Conservation (phyloP, 2,329 filamentous ascomycete species). For the Diaporthe helianthi region DNA sequence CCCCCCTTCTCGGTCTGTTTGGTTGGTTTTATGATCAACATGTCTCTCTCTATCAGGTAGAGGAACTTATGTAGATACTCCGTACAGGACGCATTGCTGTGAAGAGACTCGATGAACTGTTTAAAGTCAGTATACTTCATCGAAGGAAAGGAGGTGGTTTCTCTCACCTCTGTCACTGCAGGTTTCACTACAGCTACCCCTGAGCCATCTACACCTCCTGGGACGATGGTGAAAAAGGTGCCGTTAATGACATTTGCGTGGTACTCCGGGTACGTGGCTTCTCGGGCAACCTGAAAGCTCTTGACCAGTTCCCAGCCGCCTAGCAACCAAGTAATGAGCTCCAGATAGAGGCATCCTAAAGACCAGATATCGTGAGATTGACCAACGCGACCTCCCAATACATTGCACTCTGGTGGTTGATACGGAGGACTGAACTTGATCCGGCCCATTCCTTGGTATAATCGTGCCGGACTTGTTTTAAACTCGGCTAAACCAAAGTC, state of each 20-base stretch:
- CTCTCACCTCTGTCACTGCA: neutral
- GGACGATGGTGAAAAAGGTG: neutral
- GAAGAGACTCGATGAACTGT: neutral
- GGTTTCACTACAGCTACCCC: neutral
- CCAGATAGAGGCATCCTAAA: constrained; percentile 22
- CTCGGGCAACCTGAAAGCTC: neutral
- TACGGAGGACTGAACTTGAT: neutral
- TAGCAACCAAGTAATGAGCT: constrained; percentile 18
- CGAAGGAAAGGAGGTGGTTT: too few relatives aligned
- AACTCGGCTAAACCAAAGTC: constrained; percentile 24
- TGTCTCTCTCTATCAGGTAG: neutral
- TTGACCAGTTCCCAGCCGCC: constrained; percentile 3
- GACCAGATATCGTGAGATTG: constrained; percentile 24
- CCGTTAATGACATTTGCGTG: neutral
- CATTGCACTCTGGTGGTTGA: constrained; percentile 7
- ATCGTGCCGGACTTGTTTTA: neutral
- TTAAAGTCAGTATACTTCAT: neutral
- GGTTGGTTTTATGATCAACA: neutral
- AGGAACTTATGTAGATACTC: constrained; percentile 17
- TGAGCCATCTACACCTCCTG: neutral
- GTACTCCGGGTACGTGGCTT: neutral
- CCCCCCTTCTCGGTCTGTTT: neutral
- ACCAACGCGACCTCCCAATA: neutral
- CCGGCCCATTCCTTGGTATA: neutral
- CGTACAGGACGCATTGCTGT: neutral